phyloP scores from a whole-genome alignment of 2,329 filamentous ascomycete genomes.

The Trichoderma brevicompactum region DNA sequence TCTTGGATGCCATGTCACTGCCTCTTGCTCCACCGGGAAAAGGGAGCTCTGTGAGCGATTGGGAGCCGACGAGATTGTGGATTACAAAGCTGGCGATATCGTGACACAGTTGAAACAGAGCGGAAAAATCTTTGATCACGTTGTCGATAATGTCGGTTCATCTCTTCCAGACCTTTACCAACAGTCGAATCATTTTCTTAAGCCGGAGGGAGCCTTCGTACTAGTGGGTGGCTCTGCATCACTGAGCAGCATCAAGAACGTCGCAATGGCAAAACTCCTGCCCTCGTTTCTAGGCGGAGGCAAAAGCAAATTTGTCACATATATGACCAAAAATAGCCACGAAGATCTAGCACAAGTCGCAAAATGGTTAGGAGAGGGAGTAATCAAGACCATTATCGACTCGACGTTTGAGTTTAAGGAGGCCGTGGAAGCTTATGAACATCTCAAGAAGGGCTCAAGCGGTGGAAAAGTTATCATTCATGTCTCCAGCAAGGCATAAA shows the following conservation, averaged over 20 bases:
- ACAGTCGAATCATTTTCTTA: slow-evolving; percentile 54
- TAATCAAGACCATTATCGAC: slow-evolving; percentile 61
- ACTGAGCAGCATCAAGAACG: slow-evolving; percentile 33
- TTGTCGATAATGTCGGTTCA: slow-evolving; percentile 65
- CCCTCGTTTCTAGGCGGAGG: slow-evolving; percentile 47
- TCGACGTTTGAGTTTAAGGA: slow-evolving; percentile 61
- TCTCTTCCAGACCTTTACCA: slow-evolving; percentile 57
- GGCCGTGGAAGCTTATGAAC: slow-evolving; percentile 59
- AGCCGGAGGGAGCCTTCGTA: slow-evolving; percentile 53
- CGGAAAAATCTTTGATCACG: slow-evolving; percentile 53
- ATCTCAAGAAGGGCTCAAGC: slow-evolving; percentile 61
- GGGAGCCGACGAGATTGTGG: slow-evolving; percentile 68
- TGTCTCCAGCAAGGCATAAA: not conserved
- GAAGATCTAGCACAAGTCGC: slow-evolving; percentile 56
- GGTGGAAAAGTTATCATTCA: slow-evolving; percentile 58
- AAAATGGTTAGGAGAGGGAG: slow-evolving; percentile 61
- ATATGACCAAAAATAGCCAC: slow-evolving; percentile 46
- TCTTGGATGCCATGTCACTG: slow-evolving; percentile 63
- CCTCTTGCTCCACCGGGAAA: slow-evolving; percentile 64
- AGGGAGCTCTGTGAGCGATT: slow-evolving; percentile 59
- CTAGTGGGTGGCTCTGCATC: slow-evolving; percentile 52
- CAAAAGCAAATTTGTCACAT: slow-evolving; percentile 48
- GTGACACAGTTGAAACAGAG: slow-evolving; percentile 50
- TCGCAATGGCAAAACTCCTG: slow-evolving; percentile 37
- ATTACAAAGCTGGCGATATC: slow-evolving; percentile 60